A percentile compares a stretch with the other conserved stretches of the same genome.
Evolutionary conservation across 225 moss, liverwort and hornwort genomes (phyloP).

Genomic region (Polytrichum formosum): DNA sequence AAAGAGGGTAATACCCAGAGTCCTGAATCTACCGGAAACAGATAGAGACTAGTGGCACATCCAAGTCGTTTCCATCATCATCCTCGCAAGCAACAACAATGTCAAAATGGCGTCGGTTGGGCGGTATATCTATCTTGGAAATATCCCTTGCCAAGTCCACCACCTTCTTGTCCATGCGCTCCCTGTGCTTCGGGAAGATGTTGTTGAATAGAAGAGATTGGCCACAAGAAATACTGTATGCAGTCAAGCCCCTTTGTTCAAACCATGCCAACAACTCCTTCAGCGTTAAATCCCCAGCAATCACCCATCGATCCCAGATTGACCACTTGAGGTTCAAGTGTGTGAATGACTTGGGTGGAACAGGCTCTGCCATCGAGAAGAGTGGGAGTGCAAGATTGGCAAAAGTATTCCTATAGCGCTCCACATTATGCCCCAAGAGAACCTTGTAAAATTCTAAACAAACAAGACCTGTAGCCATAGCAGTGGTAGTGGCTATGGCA

Average conservation of each 20-base stretch:
- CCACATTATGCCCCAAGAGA: constrained; percentile 32
- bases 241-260: constrained; percentile 33
- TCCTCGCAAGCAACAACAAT: constrained; percentile 65
- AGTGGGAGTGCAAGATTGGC: constrained; percentile 55
- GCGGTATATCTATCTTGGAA: constrained; percentile 42
- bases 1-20: no score
- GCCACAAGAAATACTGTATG: constrained; percentile 64
- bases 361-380: constrained; percentile 68
- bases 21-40: constrained; percentile 35
- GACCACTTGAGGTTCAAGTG: constrained; percentile 61
- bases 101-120: constrained; percentile 56
- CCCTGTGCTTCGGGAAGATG: constrained; percentile 60
- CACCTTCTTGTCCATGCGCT: constrained; percentile 63
- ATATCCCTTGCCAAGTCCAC: constrained; percentile 50
- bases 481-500: constrained; percentile 61
- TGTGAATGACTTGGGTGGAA: constrained; percentile 48
- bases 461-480: constrained; percentile 64
- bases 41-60: constrained; percentile 63
- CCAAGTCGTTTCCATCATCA: constrained; percentile 51
- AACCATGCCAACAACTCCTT: constrained; percentile 61
- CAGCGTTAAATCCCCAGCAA: constrained; percentile 41
- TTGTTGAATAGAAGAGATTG: constrained; percentile 62
- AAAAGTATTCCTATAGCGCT: constrained; percentile 52
- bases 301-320: constrained; percentile 67
- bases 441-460: constrained; percentile 65